These are phyloP conservation scores for Boletus tomentosulus DNA, from an alignment of 768 basidiomycete genomes.

Conservation along the genomic window DNA sequence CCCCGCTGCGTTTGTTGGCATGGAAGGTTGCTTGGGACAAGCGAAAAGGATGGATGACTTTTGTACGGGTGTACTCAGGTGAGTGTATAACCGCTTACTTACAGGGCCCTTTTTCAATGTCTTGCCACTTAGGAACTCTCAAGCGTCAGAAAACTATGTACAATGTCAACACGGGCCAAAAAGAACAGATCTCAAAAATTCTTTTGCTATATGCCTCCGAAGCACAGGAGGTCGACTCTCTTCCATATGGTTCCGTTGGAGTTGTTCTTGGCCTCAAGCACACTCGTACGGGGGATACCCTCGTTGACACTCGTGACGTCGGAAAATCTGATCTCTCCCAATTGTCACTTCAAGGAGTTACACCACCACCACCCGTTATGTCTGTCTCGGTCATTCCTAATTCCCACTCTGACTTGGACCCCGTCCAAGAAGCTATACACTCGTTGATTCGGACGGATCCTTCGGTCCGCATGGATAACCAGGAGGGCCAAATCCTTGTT, in stretches of 20 bases:
- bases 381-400: slow-evolving; percentile 79
- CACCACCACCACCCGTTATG: slow-evolving; percentile 79
- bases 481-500: slow-evolving; percentile 80
- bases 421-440: slow-evolving; percentile 71
- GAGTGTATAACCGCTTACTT: slow-evolving; percentile 12
- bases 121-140: slow-evolving; percentile 48
- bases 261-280: slow-evolving; percentile 79
- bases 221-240: slow-evolving; percentile 68
- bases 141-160: slow-evolving; percentile 56
- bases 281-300: slow-evolving; percentile 85
- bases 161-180: slow-evolving; percentile 64
- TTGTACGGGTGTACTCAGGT: slow-evolving; percentile 87
- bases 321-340: slow-evolving; percentile 31
- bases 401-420: slow-evolving; percentile 72
- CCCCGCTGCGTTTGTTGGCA: slow-evolving; percentile 61
- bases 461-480: slow-evolving; percentile 73
- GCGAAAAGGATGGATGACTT: slow-evolving; percentile 87
- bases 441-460: slow-evolving; percentile 82
- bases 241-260: slow-evolving; percentile 80
- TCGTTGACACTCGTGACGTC: slow-evolving; percentile 51
- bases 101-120: not conserved
- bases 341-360: slow-evolving; percentile 55
- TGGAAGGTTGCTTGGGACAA: slow-evolving; percentile 92
- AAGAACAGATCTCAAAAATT: slow-evolving; percentile 71
- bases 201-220: slow-evolving; percentile 77